Base-by-base conservation (phyloP, 2,329 filamentous ascomycete genomes). In the Neopestalotiopsis sp. region DNA sequence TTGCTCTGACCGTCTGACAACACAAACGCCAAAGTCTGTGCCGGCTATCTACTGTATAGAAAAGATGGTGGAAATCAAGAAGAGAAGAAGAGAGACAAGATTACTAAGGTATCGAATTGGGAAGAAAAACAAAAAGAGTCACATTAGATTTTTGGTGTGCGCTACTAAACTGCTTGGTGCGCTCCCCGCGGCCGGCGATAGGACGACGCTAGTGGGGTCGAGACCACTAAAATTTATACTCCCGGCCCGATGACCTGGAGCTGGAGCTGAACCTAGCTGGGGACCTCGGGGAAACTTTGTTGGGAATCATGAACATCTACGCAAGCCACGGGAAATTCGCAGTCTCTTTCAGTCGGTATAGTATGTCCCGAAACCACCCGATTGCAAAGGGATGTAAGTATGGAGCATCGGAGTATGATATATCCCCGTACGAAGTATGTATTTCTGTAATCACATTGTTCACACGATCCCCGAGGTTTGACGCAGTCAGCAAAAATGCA, bases 201-300 rank as follows among this genome's bases (percentile, higher is more conserved):
- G 6, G 45, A 52, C 45, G 45, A 52, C 45, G 45, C 45, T 52
- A 52, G 45, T 52, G 45, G 45, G 45, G 45, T 52, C 45, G 45
- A 52, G 45, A 52, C 45, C 45, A 52, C 45, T 52, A 52, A 52
- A n/a, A 52, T 52, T 49, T n/a, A 52, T 52, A 52, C 45, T 52
- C 34, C 45, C 45, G 45, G 45, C 14, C 45, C 45, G 45, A 52
- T 52, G 14, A 52, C 17, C 45, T 52, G 9, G 45, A n/a, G 45
- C 42, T 28, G 42, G 42, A n/a, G 13, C 42, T 49, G 13, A 6
- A 49, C 42, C 14, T 28, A 28, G 24, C 24, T 28, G 24, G 24
- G 24, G 24, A 28, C 24, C 24, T 28, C 24, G 24, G 24, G 24
- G 24, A 28, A 28, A 20, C 6, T 52, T 17, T 52, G 6, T 52